Base-by-base conservation (phyloP, 75 land plant species). In the Isoetes taiwanensis region DNA sequence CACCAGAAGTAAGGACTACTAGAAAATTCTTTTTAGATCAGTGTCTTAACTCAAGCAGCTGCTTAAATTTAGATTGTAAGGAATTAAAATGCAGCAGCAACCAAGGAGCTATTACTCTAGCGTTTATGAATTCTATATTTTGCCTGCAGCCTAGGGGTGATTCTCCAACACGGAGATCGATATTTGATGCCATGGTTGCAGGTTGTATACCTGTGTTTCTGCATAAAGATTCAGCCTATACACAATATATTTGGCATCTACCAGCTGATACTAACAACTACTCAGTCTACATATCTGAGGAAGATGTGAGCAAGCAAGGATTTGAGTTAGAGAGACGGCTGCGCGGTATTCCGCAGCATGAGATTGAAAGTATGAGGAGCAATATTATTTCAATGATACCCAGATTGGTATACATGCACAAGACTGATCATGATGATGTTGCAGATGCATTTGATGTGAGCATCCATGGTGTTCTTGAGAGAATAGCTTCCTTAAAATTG, bases 341-440 rank as follows among this genome's bases (percentile, higher is more conserved):
- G n/a, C n/a, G n/a, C n/a, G n/a, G n/a, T n/a, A 58, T 79, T 4
- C 21, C 69, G 1, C 14, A 1, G n/a, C 29, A 54, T 28, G 50
- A 73, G 32, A 63, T 78, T 32, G 56, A 68, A 23, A 76, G 63
- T 43, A 85, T 81, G 90, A 70, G 78, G 61, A 71, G 43, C 19
- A 59, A 24, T 9, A 80, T 82, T 10, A 26, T 85, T 3, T 23
- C 43, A 5, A 64, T 70, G 32, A 57, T 85, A 28, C 85, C 82
- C 0, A 70, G 82, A 21, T 27, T 85, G 34, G 53, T 81, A 24
- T 85, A 85, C n/a, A n/a, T n/a, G n/a, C n/a, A n/a, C n/a, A n/a
- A n/a, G n/a, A n/a, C n/a, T n/a, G n/a, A n/a, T n/a, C n/a, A n/a
- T n/a, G n/a, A n/a, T n/a, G n/a, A n/a, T n/a, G n/a, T n/a, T n/a